Conservation (phyloP, 2,329 filamentous ascomycete species). For the Leptographium wingfieldii region DNA sequence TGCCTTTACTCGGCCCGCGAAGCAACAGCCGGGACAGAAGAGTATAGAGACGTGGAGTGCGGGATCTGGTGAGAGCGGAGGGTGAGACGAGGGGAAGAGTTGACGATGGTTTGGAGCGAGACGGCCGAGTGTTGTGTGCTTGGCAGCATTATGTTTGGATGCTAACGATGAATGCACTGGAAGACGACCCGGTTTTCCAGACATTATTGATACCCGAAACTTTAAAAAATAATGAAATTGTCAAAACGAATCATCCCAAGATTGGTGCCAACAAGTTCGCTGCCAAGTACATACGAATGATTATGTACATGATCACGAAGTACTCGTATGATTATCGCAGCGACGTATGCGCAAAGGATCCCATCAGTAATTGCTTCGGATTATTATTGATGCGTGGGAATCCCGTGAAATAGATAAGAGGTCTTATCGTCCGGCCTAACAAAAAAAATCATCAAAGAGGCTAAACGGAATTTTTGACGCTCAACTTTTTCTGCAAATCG, state of each 20-base stretch:
- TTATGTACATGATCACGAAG: background rate
- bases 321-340: too few relatives aligned
- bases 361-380: background rate
- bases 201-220: conserved; percentile 3
- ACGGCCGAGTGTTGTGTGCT: background rate
- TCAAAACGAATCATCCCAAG: background rate
- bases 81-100: background rate
- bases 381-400: background rate
- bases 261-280: too few relatives aligned
- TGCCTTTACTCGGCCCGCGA: background rate
- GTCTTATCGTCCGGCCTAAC: background rate
- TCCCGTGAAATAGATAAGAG: background rate
- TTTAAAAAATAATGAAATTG: conserved; percentile 1
- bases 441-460: conserved; percentile 1
- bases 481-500: background rate
- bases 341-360: too few relatives aligned
- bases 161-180: background rate
- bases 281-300: background rate
- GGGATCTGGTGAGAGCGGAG: background rate
- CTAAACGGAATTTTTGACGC: background rate
- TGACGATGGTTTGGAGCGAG: background rate
- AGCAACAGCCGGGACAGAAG: background rate
- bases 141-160: background rate
- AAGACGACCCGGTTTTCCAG: background rate
- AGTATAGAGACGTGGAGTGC: conserved; percentile 7